Conservation (phyloP, 2,329 filamentous ascomycete species). For the Ascochyta viciae-villosae region DNA sequence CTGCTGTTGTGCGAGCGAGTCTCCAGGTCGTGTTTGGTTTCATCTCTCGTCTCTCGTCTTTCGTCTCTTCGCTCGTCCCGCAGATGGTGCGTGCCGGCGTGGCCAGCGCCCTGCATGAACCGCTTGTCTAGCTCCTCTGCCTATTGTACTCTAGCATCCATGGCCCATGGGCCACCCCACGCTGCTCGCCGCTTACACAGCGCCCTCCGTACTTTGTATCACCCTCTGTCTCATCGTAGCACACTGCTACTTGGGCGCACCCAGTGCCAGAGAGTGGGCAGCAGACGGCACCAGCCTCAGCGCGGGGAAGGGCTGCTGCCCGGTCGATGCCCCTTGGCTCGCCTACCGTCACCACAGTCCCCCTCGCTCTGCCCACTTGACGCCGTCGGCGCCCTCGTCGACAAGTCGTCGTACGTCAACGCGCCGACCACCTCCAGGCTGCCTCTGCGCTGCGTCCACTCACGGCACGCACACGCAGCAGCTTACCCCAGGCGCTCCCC, state of each 20-base stretch:
- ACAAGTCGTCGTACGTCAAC: constrained; percentile 9
- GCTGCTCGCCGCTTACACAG: constrained; percentile 4
- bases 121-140: background rate
- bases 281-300: background rate
- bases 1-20: constrained; percentile 1
- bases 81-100: constrained; percentile 15
- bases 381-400: too few relatives aligned
- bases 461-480: constrained; percentile 13
- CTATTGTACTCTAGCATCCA: background rate
- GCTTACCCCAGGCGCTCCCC: constrained; percentile 24
- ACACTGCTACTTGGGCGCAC: background rate
- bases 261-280: background rate
- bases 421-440: constrained; percentile 1
- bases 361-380: background rate
- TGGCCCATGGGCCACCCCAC: constrained; percentile 11
- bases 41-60: background rate
- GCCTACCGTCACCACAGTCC: constrained; percentile 5
- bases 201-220: constrained; percentile 3
- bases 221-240: background rate
- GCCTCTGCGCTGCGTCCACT: constrained; percentile 23
- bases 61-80: constrained; percentile 1
- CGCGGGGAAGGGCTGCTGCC: background rate
- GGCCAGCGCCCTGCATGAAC: constrained; percentile 25
- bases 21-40: constrained; percentile 8
- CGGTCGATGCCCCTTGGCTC: background rate